Base-by-base conservation (phyloP, 75 land plant species). In the Sequoiadendron giganteum region DNA sequence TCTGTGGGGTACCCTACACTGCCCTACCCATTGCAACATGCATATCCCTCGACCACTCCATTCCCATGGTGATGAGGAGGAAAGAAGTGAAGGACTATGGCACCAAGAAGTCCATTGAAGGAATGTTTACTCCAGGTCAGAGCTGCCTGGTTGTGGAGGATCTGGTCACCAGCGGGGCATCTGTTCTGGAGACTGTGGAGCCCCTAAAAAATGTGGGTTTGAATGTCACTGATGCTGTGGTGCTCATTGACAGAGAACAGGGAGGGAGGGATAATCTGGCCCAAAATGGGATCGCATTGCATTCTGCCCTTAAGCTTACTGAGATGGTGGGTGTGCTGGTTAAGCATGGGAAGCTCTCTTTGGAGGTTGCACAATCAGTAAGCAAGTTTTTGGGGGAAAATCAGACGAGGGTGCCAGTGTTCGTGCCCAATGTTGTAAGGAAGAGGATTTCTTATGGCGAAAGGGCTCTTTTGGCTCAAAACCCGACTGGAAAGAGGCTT, bases 1-100 rank as follows among this genome's bases (percentile, higher is more conserved):
- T 98, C 80, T 97, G 99, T 91, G 99, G 99, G 75, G 99, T 97
- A 55, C 99, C 99, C 43, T 97, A 97, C 95, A 97, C 99, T 39
- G 99, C 99, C 38, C 96, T 97, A 86, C 99, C 99, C 79, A 95
- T 97, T 87, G 97, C 99, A 87, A 94, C 99, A 82, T 86, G 68
- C 90, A 90, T 95, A 56, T 95, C 97, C 45, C 88, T 95, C 68
- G 18, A 81, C 76, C 86, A 85, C 70, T 49, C 83, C 54, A 83
- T 97, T 52, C 97, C 99, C 89, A 98, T 98, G 99, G 91, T 98
- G 85, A 97, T 98, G 99, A 91, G 99, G 81, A 91, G 99, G 54
- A 98, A 98, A 92, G 99, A 98, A 91, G 93, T 97, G 85, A 98
- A 98, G 92, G 95, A 91, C 48, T 97, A 98, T 88, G 99, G 99